Evolutionary conservation across 306 rosid species (phyloP), one percentile per base, ranked within the genome.

Genomic region (Purshia tridentata): DNA sequence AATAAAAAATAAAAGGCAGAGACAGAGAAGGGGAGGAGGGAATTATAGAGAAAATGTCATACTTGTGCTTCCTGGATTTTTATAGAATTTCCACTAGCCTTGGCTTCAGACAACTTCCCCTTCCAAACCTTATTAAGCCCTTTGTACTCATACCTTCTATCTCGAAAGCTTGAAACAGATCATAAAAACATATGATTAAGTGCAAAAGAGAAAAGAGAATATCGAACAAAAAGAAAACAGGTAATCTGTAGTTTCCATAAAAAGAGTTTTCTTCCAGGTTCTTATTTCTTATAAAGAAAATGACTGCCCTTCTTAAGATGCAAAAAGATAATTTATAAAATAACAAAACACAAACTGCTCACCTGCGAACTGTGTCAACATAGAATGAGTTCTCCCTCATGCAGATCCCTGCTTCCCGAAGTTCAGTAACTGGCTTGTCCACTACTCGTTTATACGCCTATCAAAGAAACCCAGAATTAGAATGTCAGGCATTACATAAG

Each of bases 341-440:
- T 16, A 46, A 42, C 8, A 54, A 61, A 74, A 65, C 73, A 79
- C 70, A 72, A 78, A 73, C 72, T 35, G 15, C 85, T 75, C 88
- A 91, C 98, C 98, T 94, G 73, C 98, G 96, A 75, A 94, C 97
- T 78, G 98, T 91, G 81, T 94, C 97, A 83, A 91, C 91, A 84
- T 94, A 94, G 81, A 94, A 94, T 78, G 98, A 87, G 86, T 94
- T 94, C 83, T 94, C 98, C 70, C 95, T 93, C 98, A 94, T 94
- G 90, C 98, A 94, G 74, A 94, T 88, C 74, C 96, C 97, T 62
- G 97, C 97, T 85, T 91, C 98, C 56, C 97, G 97, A 61, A 91
- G 80, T 83, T 94, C 97, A 65, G 88, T 85, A 75, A 91, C 88
- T 53, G 98, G 96, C 81, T 94, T 94, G 81, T 91, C 91, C 69